These are phyloP conservation scores for Exophiala oligosperma DNA, from an alignment of 2,329 filamentous ascomycete species.

Conservation along the genomic window DNA sequence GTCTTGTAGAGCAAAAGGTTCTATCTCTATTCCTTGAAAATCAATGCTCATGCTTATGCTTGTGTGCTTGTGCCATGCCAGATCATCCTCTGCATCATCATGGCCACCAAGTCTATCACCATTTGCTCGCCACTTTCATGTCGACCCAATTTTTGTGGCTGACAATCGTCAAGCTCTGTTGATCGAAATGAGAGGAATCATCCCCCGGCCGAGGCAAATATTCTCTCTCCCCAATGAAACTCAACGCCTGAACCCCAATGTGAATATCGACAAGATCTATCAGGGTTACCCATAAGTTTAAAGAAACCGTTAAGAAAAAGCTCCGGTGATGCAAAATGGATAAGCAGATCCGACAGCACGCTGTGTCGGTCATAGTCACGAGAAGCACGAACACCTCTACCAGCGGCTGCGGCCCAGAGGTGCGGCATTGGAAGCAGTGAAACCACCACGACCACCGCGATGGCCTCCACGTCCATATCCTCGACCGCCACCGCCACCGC, in stretches of 20 bases:
- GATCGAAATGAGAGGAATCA: neutral
- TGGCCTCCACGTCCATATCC: slow-evolving; percentile 66
- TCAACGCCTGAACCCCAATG: slow-evolving; percentile 10
- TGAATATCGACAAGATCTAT: slow-evolving; percentile 10
- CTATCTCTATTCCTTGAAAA: slow-evolving; percentile 14
- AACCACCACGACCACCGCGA: slow-evolving; percentile 56
- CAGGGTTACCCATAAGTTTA: neutral
- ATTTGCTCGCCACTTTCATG: neutral
- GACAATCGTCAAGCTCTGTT: neutral
- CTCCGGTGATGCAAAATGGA: neutral
- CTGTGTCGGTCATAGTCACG: neutral
- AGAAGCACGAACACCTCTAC: slow-evolving; percentile 39
- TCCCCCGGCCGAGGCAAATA: slow-evolving; percentile 1
- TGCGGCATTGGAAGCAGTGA: slow-evolving; percentile 59
- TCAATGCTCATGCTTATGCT: neutral
- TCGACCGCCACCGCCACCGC: slow-evolving; percentile 74
- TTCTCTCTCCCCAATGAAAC: slow-evolving; percentile 6
- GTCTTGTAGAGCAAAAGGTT: slow-evolving; percentile 5
- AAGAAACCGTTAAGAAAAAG: neutral
- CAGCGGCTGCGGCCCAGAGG: slow-evolving; percentile 59
- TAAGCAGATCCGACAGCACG: neutral
- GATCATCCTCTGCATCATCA: no score
- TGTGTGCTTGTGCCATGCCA: neutral
- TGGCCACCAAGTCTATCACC: neutral
- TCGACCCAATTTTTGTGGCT: neutral